Evolutionary conservation across 169 alveolate species (phyloP).

Genomic region (Eimeria acervulina): DNA sequence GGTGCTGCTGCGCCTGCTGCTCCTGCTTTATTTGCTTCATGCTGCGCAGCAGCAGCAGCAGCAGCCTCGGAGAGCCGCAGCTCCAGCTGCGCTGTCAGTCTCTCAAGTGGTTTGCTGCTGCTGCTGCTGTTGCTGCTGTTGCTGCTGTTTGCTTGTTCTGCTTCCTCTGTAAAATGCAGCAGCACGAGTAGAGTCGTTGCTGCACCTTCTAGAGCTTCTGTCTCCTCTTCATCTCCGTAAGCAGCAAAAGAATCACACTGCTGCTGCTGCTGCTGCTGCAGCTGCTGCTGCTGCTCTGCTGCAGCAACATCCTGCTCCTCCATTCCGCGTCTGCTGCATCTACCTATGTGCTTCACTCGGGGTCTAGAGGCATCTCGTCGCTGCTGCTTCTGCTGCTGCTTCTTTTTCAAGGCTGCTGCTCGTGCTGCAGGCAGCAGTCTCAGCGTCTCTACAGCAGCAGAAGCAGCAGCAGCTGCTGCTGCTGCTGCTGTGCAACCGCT

Average conservation of each 20-base stretch:
- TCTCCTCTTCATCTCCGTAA: background rate
- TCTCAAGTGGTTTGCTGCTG: no score
- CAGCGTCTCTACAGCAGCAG: constrained; percentile 39
- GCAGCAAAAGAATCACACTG: constrained; percentile 10
- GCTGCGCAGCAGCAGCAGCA: background rate
- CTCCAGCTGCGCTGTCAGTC: background rate
- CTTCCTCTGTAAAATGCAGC: background rate
- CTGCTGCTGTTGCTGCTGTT: background rate
- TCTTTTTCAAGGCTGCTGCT: background rate
- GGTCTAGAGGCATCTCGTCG: background rate
- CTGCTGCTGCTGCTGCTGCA: constrained; percentile 18
- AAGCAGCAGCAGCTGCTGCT: background rate
- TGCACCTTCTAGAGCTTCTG: background rate
- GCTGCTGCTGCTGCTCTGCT: constrained; percentile 27
- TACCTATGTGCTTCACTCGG: constrained; percentile 14
- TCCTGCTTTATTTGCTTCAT: no score
- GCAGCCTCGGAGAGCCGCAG: background rate
- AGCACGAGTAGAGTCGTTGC: background rate
- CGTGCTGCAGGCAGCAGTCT: background rate
- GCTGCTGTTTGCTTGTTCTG: no score
- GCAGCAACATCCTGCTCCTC: background rate
- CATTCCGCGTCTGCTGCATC: background rate
- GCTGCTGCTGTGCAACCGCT: background rate
- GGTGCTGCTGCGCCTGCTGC: no score
- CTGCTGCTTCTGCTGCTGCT: background rate